Evolutionary conservation across 306 rosid genomes (phyloP), one percentile per base, ranked within the genome.

Genomic region (Astragalus glycyphyllos): DNA sequence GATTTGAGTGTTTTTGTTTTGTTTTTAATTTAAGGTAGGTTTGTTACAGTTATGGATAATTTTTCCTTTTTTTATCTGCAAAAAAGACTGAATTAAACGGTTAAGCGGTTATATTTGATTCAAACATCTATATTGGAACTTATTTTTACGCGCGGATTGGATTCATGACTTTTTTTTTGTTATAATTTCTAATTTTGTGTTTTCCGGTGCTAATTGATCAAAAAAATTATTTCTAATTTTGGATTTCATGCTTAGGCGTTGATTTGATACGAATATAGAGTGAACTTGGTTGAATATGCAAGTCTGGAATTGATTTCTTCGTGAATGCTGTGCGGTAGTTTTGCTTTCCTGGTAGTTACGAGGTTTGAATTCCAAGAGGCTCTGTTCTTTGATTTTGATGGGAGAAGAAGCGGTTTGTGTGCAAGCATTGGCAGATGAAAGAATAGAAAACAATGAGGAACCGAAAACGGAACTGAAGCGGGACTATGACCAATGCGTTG

Each of bases 371-470:
- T 76, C 71, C 14, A 35, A 11, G 77, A 67, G 75, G 65, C 37
- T 57, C 53, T 72, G 80, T 49, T 78, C 14, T 78, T 77, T 77
- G 81, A 87, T 90, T 80, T 85, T 90, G 82, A 94, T 94, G 99
- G 99, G 86, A 80, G 96, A 88, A 72, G 91, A 73, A 70, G 85
- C 80, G 38, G 77, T 79, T 65, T 85, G 84, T 77, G 74, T 78
- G 71, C 85, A 56, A 69, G 72, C 77, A 67, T 62, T 77, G 12
- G 71, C 76, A 48, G 86, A 82, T 77, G 82, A 73, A 81, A 81
- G 53, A 29, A 70, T 12, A 59, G 98, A 80, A 59, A 80, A 57
- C 37, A 79, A 77, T 15, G 81, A 74, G 70, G 59, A 49, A 55
- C 68, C 84, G 0, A 80, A 68, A 70, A 37, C 65, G 6, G 96